Conservation (phyloP, 768 basidiomycete species). For the Pleurotus citrinopileatus region DNA sequence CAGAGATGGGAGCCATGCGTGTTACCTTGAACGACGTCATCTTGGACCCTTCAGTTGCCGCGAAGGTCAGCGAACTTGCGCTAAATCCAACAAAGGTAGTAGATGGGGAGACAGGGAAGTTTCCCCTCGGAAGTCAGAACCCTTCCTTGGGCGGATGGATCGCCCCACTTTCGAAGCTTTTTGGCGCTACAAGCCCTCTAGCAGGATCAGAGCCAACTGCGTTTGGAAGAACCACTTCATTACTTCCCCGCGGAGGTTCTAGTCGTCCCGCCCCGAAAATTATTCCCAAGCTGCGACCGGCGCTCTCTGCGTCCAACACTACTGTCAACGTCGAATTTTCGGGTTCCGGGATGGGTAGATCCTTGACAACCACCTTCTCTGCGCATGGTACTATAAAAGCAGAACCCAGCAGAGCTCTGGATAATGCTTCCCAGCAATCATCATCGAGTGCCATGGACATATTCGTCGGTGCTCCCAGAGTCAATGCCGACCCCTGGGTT, state of each 20-base stretch:
- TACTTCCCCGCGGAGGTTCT: slow-evolving; percentile 13
- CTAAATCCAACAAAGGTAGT: slow-evolving; percentile 57
- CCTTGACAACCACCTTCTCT: slow-evolving; percentile 36
- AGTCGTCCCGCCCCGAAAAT: slow-evolving; percentile 36
- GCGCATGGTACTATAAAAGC: slow-evolving; percentile 15
- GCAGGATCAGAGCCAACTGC: slow-evolving; percentile 20
- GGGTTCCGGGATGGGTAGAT: slow-evolving; percentile 48
- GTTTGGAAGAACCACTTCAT: slow-evolving; percentile 18
- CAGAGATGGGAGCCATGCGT: slow-evolving; percentile 79
- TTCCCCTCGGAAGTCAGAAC: slow-evolving; percentile 26
- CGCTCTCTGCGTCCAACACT: slow-evolving; percentile 82
- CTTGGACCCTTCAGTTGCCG: slow-evolving; percentile 79
- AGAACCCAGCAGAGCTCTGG: background rate
- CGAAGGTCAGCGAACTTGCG: slow-evolving; percentile 67
- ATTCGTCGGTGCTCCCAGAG: slow-evolving; percentile 83
- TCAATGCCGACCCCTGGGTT: slow-evolving; percentile 67
- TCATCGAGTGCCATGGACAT: slow-evolving; percentile 68
- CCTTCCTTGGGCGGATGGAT: slow-evolving; percentile 65
- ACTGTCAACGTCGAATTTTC: slow-evolving; percentile 98
- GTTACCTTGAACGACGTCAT: slow-evolving; percentile 85
- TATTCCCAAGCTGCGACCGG: slow-evolving; percentile 81
- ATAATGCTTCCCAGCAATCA: background rate
- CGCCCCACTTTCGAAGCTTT: slow-evolving; percentile 81
- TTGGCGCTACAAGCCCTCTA: slow-evolving; percentile 36
- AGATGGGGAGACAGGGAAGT: slow-evolving; percentile 30